phyloP scores from a whole-genome alignment of 148 eudicot species.

The Pouteria glomerata region DNA sequence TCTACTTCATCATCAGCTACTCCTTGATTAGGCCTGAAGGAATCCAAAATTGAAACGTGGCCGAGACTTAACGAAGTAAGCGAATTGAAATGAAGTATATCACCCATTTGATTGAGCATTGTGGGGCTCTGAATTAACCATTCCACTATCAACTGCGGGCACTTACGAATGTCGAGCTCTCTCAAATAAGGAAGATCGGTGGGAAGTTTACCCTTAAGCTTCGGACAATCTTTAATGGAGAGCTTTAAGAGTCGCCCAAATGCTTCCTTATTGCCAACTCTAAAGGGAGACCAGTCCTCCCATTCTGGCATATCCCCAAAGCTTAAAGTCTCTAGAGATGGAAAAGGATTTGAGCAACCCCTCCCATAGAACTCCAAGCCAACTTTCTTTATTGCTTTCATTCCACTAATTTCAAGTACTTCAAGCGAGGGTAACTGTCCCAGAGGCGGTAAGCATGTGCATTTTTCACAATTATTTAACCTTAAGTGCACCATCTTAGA shows the following conservation, averaged over 20 bases:
- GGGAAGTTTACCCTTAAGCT: neutral
- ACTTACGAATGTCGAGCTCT: neutral
- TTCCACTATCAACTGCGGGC: neutral
- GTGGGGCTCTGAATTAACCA: neutral
- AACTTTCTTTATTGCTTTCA: neutral
- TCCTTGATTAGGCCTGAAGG: neutral
- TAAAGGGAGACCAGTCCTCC: conserved; percentile 13
- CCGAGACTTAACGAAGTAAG: neutral
- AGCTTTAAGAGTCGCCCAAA: conserved; percentile 14
- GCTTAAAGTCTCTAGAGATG: conserved; percentile 8
- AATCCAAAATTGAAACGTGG: neutral
- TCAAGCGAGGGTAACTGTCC: conserved; percentile 8
- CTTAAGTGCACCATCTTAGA: neutral
- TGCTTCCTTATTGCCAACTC: neutral
- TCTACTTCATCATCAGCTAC: neutral
- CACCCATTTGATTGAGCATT: neutral
- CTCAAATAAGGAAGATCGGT: neutral
- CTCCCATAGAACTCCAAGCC: conserved; percentile 20
- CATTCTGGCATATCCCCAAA: conserved; percentile 16
- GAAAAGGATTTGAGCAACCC: conserved; percentile 12
- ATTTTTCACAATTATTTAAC: conserved; percentile 6
- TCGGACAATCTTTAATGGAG: neutral
- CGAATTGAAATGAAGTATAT: neutral
- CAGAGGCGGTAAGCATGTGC: conserved; percentile 9
- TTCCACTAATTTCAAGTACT: conserved; percentile 2